Evolutionary conservation across 805 yeast species (phyloP), one percentile per base, ranked within the genome.

Genomic region (Geotrichum ghanense): DNA sequence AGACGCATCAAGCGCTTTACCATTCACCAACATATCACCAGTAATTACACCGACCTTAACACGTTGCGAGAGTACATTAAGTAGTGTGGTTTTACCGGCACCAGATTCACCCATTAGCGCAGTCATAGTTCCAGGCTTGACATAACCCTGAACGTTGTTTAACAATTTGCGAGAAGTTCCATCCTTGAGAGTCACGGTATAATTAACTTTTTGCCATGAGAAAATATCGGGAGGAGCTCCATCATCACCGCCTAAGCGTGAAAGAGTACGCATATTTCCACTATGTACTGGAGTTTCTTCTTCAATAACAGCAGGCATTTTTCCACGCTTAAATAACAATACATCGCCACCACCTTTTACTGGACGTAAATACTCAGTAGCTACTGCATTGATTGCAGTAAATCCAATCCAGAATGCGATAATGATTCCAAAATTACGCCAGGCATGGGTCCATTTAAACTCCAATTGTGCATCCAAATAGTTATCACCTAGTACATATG

Each of bases 51-150:
- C 92, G 60, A 75, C 69, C 40, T 79, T 74, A 46, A 81, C 75
- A 62, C 90, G 74, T 57, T 79, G 83, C 20, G 87, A 79, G 50
- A 83, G 71, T 53, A 81, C 79, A 62, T 83, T 82, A 55, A 83
- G 69, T 48, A 83, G 67, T 2, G 90, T 83, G 22, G 92, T 83
- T 58, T 83, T 83, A 68, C 92, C 92, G 42, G 92, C 92, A 67
- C 92, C 92, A 26, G 90, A 83, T 45, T 81, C 83, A 57, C 92
- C 92, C 89, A 83, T 82, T 49, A 83, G 69, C 3, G 90, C 90
- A 39, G 89, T 82, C 63, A 83, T 69, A 48, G 83, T 81, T 56
- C 90, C 90, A 17, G 90, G 90, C 57, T 78, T 79, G 47, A 81
- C 86, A 71, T 79, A 83, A 44, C 90, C 90, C 56, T 74, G 76